Conservation (phyloP, 2,329 filamentous ascomycete genomes). For the Rhynchosporium secalis region DNA sequence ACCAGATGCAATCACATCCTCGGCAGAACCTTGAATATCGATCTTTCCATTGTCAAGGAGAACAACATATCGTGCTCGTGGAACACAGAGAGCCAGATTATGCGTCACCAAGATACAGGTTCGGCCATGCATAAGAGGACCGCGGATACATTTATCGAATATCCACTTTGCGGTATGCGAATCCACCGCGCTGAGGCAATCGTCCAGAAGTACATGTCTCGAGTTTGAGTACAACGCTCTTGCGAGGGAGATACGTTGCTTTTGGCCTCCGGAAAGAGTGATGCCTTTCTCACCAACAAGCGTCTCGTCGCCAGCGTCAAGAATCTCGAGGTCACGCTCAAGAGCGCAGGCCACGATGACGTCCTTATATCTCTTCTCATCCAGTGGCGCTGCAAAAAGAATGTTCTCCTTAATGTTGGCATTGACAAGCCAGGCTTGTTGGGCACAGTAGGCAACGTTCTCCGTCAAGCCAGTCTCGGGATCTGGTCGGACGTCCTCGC, state of each 20-base stretch:
- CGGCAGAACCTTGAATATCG: slow-evolving; percentile 70
- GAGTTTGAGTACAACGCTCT: slow-evolving; percentile 96
- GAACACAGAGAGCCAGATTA: slow-evolving; percentile 85
- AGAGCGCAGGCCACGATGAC: slow-evolving; percentile 90
- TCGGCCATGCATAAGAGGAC: slow-evolving; percentile 81
- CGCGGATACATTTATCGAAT: slow-evolving; percentile 87
- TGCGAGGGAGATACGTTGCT: slow-evolving; percentile 95
- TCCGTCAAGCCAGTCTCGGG: slow-evolving; percentile 85
- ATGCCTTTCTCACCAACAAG: slow-evolving; percentile 97
- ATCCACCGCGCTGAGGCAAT: slow-evolving; percentile 94
- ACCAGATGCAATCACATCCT: slow-evolving; percentile 81
- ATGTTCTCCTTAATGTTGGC: slow-evolving; percentile 96
- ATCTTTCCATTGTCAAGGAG: slow-evolving; percentile 86
- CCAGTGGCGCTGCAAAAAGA: slow-evolving; percentile 77
- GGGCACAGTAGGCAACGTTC: slow-evolving; percentile 92
- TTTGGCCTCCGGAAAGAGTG: slow-evolving; percentile 93
- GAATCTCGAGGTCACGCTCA: slow-evolving; percentile 86
- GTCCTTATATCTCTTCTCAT: slow-evolving; percentile 80
- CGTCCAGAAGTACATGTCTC: slow-evolving; percentile 85
- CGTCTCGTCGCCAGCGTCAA: slow-evolving; percentile 90
- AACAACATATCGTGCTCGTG: slow-evolving; percentile 77
- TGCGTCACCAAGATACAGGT: slow-evolving; percentile 97
- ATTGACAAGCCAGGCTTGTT: slow-evolving; percentile 96
- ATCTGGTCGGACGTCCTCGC: slow-evolving; percentile 80
- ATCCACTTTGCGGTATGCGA: slow-evolving; percentile 98